Conservation (phyloP, 73 alveolate species). For the Tetrahymena elliotti region DNA sequence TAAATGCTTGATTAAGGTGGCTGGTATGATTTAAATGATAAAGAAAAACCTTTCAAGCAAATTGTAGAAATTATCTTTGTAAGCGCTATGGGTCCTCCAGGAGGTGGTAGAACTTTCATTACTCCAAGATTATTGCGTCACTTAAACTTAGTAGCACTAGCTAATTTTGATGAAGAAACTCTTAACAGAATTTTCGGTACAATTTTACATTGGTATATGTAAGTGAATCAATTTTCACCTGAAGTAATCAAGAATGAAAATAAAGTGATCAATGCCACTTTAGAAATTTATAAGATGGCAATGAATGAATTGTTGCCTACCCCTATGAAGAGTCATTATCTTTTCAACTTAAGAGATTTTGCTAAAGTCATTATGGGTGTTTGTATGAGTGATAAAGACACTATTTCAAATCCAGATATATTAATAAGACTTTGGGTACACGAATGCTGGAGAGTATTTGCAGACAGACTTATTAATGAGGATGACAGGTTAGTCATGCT, state of each 20-base stretch:
- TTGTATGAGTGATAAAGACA: conserved; percentile 85
- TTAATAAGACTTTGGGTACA: conserved; percentile 98
- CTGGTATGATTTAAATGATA: conserved; percentile 98
- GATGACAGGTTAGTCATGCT: conserved; percentile 96
- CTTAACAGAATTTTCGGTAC: conserved; percentile 89
- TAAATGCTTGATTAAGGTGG: conserved; percentile 99
- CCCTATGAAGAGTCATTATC: conserved; percentile 97
- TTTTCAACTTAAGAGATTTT: conserved; percentile 99
- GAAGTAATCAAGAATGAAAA: conserved; percentile 78
- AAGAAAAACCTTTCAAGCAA: conserved; percentile 91
- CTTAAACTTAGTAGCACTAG: conserved; percentile 83
- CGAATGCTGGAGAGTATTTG: conserved; percentile 97
- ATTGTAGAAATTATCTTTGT: conserved; percentile 89
- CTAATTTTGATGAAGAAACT: conserved; percentile 93
- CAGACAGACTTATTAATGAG: conserved; percentile 97
- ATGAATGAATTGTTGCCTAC: conserved; percentile 96
- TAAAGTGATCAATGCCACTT: conserved; percentile 86
- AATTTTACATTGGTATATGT: conserved; percentile 90
- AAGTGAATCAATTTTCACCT: conserved; percentile 61
- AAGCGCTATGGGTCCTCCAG: conserved; percentile 99
- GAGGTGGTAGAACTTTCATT: conserved; percentile 99
- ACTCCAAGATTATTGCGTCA: conserved; percentile 96
- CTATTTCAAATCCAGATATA: conserved; percentile 73
- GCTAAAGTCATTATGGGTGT: conserved; percentile 94
- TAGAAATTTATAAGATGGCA: conserved; percentile 90